These are phyloP conservation scores for Umbelopsis sp. DNA, from an alignment of 192 early-diverging fungal species.

Conservation along the genomic window DNA sequence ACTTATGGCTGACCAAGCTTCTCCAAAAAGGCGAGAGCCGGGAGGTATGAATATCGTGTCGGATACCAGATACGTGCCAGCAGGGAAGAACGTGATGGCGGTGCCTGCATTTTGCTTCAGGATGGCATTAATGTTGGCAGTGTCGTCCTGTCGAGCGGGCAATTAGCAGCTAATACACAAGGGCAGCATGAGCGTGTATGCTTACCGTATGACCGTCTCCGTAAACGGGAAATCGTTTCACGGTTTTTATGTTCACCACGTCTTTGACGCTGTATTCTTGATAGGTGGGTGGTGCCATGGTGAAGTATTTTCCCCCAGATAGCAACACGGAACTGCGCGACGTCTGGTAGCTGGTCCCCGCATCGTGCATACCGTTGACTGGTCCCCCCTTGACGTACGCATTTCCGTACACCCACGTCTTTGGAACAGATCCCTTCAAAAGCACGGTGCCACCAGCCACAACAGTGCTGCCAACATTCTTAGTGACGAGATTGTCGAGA, in stretches of 20 bases:
- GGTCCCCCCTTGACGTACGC: constrained; percentile 8
- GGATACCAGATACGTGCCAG: constrained; percentile 35
- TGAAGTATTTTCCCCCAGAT: constrained; percentile 15
- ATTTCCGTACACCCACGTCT: constrained; percentile 19
- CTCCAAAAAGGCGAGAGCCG: constrained; percentile 31
- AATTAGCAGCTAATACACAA: neutral
- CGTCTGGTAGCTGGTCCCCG: neutral
- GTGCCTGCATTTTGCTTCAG: neutral
- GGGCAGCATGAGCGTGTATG: constrained; percentile 6
- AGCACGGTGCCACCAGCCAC: neutral
- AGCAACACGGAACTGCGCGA: neutral
- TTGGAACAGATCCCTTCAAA: constrained; percentile 7
- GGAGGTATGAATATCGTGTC: constrained; percentile 33
- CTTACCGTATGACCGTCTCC: constrained; percentile 11
- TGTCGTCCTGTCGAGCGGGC: constrained; percentile 5
- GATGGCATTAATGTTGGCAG: constrained; percentile 19
- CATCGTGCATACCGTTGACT: neutral
- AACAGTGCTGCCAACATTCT: neutral
- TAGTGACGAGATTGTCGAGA: constrained; percentile 1
- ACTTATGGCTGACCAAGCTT: constrained; percentile 42
- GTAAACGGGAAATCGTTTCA: neutral
- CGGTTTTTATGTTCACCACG: constrained; percentile 12
- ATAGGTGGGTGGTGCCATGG: constrained; percentile 16
- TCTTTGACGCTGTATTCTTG: constrained; percentile 7
- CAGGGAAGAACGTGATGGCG: constrained; percentile 38